phyloP scores from a whole-genome alignment of 139 green algal genomes.

The Klebsormidium nitens region DNA sequence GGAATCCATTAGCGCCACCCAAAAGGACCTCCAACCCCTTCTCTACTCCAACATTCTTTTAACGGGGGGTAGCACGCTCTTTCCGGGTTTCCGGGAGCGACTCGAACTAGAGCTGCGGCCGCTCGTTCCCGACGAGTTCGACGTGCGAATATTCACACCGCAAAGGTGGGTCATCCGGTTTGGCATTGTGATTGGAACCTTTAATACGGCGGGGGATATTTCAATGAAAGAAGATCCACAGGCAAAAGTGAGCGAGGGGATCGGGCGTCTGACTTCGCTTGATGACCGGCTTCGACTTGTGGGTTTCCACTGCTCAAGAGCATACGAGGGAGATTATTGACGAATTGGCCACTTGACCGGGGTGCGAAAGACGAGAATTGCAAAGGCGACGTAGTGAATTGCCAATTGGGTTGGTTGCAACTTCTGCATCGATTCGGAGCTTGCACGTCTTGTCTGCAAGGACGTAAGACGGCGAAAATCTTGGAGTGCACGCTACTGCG shows the following conservation, averaged over 20 bases:
- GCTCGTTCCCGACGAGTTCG: slow-evolving; percentile 37
- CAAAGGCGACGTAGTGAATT: too few species aligned
- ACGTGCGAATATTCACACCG: not conserved
- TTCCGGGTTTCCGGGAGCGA: slow-evolving; percentile 13
- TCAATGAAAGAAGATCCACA: not conserved
- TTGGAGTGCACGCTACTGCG: too few species aligned
- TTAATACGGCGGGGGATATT: not conserved
- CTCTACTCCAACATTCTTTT: slow-evolving; percentile 34
- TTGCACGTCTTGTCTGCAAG: too few species aligned
- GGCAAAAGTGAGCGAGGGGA: not conserved
- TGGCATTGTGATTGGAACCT: not conserved
- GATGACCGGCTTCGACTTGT: not conserved
- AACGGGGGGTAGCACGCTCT: slow-evolving; percentile 25
- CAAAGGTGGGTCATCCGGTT: not conserved
- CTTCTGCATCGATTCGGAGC: too few species aligned
- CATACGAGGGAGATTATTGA: too few species aligned
- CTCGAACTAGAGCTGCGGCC: slow-evolving; percentile 37
- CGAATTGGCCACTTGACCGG: too few species aligned
- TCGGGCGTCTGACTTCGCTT: not conserved
- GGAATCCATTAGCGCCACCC: slow-evolving; percentile 5
- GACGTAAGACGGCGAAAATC: too few species aligned
- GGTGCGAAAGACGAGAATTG: too few species aligned
- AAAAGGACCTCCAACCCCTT: slow-evolving; percentile 24
- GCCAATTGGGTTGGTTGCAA: too few species aligned
- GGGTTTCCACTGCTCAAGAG: too few species aligned